Conservation (phyloP, 1,284 basidiomycete genomes). For the Marasmius sp. region DNA sequence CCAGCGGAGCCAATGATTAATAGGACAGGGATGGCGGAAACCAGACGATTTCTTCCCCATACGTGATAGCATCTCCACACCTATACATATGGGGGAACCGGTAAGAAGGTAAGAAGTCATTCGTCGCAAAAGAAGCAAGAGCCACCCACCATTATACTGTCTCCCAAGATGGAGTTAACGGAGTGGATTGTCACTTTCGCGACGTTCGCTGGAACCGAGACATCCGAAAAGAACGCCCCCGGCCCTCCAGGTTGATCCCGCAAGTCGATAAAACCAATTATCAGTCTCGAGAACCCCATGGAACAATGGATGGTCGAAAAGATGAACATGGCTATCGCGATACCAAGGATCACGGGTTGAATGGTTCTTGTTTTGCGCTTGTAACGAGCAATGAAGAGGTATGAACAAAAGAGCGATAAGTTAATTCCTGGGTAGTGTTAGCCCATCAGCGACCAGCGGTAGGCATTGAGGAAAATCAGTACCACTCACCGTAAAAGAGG, state of each 20-base stretch:
- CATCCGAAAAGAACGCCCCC: constrained; percentile 35
- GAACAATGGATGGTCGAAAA: constrained; percentile 37
- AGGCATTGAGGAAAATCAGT: no score
- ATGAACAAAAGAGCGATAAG: constrained; percentile 35
- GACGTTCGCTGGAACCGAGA: constrained; percentile 37
- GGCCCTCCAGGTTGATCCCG: constrained; percentile 34
- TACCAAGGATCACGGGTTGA: constrained; percentile 30
- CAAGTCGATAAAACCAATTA: constrained; percentile 36
- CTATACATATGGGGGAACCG: constrained; percentile 11
- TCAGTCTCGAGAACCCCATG: constrained; percentile 36
- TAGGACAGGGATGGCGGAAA: constrained; percentile 29
- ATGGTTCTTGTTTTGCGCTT: constrained; percentile 25
- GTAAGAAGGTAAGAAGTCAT: neutral
- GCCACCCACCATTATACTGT: constrained; percentile 33
- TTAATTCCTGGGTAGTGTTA: constrained; percentile 29
- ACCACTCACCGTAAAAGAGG: constrained; percentile 29
- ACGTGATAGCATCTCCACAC: constrained; percentile 39
- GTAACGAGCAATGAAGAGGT: constrained; percentile 32
- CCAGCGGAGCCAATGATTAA: constrained; percentile 34
- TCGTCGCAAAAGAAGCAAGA: neutral
- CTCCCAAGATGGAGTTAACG: constrained; percentile 35
- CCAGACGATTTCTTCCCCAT: constrained; percentile 33
- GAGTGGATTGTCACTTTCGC: constrained; percentile 39
- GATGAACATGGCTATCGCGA: constrained; percentile 34
- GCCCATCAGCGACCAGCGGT: no score